Base-by-base conservation (phyloP, 2,329 filamentous ascomycete genomes). In the Epichloe sp. region DNA sequence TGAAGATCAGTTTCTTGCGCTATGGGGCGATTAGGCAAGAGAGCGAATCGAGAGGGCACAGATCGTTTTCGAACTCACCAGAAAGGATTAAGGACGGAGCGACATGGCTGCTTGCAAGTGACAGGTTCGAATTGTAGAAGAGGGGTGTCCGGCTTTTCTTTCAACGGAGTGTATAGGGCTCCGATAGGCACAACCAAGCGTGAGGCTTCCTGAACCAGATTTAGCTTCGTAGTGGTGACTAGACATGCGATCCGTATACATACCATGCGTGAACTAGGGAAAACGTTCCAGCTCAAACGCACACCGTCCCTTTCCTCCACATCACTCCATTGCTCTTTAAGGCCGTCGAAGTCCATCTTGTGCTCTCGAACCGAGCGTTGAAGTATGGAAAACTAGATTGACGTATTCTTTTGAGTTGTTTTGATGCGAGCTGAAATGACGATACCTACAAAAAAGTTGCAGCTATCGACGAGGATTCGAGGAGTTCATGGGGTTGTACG, bases 221-320 rank as follows among this genome's bases (percentile, higher is more conserved):
- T 45, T 41, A 53, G 47, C 31, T 46, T 23, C 8, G 47, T 31
- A 35, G 47, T 43, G 8, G 41, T 35, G n/a, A 47, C n/a, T 14
- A 14, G 19, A 35, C 49, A 14, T 3, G 35, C 15, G 7, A 26
- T 36, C 21, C 43, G 15, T n/a, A 35, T 10, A 71, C 78, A 61
- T 61, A 88, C 90, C 89, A 98, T 96, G 67, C 93, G 88, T 64
- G 91, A 91, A 74, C 90, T 96, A 47, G 93, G 93, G 64, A 98
- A 95, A 55, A 94, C 94, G 68, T 98, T 98, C 93, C 93, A 98
- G 71, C 91, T 96, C 58, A 98, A 78, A 56, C 93, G 84, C 63
- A 97, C 82, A 55, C 93, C 93, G 81, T 98, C 93, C 60, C 88
- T 83, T 65, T 98, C 93, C 74, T 98, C 93, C 53, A 95, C 84